Conservation (phyloP, 371 early-diverging fungal species). For the Mortierella sp. region DNA sequence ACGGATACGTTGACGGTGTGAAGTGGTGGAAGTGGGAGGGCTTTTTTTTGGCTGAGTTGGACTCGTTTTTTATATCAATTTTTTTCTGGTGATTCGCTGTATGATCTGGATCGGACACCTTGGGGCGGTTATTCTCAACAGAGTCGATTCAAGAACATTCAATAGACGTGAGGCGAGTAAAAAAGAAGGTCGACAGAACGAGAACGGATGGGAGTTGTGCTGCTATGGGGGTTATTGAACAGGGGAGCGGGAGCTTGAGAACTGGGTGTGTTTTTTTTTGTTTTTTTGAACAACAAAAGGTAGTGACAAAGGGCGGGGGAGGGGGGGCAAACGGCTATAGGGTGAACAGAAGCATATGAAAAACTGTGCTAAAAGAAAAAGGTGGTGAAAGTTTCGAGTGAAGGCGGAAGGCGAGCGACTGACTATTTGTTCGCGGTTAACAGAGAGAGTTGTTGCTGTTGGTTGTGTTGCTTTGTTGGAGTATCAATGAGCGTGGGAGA, state of each 20-base stretch:
- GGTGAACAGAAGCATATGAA: constrained; percentile 37
- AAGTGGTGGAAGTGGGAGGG: not conserved
- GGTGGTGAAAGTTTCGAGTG: not conserved
- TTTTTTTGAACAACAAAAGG: constrained; percentile 6
- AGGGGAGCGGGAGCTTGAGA: not conserved
- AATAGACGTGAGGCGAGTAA: constrained; percentile 8
- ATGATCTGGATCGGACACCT: constrained; percentile 29
- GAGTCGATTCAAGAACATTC: constrained; percentile 28
- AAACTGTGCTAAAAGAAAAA: not conserved
- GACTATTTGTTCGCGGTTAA: not conserved
- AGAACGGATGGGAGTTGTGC: not conserved
- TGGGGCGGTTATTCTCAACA: constrained; percentile 13
- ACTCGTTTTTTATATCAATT: constrained; percentile 5
- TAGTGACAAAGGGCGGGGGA: constrained; percentile 7
- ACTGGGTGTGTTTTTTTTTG: constrained; percentile 9
- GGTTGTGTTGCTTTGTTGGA: not conserved
- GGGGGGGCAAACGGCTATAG: constrained; percentile 38
- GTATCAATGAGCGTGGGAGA: constrained; percentile 8
- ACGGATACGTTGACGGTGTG: constrained; percentile 1
- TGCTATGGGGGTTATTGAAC: not conserved
- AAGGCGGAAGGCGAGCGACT: not conserved
- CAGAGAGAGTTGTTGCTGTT: not conserved
- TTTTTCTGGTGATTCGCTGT: not conserved
- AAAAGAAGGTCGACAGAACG: constrained; percentile 1
- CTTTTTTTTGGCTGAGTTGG: not conserved